Evolutionary conservation across 805 yeast species (phyloP).

Genomic region (Wickerhamiella siamensis): DNA sequence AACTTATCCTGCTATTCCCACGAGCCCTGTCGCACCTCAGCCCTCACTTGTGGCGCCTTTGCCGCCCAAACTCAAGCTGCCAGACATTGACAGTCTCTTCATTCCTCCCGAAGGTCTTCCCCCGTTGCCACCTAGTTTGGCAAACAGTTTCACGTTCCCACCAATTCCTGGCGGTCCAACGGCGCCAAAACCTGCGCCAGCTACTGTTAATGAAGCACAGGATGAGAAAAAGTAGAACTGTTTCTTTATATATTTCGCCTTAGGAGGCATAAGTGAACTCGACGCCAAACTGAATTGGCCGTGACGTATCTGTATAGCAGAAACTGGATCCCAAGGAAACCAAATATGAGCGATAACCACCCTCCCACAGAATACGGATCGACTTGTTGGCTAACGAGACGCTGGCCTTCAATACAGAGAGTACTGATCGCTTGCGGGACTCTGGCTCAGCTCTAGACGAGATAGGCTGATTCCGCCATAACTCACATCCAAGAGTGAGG

Average conservation of each 20-base stretch:
- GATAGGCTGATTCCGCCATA: constrained; percentile 41
- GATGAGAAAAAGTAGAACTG: not conserved
- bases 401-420: constrained; percentile 60
- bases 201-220: not conserved
- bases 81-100: constrained; percentile 8
- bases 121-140: constrained; percentile 13
- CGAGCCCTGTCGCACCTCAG: not conserved
- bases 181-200: not conserved
- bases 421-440: constrained; percentile 11
- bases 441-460: constrained; percentile 7
- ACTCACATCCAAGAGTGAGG: constrained; percentile 70
- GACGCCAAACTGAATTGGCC: constrained; percentile 14
- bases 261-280: constrained; percentile 14
- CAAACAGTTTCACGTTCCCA: not conserved
- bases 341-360: constrained; percentile 65
- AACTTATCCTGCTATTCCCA: not conserved
- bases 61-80: constrained; percentile 7
- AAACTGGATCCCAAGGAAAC: constrained; percentile 50
- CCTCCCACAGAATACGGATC: constrained; percentile 71
- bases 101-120: constrained; percentile 11
- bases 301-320: constrained; percentile 15
- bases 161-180: constrained; percentile 2
- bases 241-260: not conserved
- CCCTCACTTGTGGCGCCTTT: not conserved
- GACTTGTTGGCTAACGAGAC: constrained; percentile 51